Base-by-base conservation (phyloP, 2,329 filamentous ascomycete genomes). In the Ophiostoma triangulosporum region DNA sequence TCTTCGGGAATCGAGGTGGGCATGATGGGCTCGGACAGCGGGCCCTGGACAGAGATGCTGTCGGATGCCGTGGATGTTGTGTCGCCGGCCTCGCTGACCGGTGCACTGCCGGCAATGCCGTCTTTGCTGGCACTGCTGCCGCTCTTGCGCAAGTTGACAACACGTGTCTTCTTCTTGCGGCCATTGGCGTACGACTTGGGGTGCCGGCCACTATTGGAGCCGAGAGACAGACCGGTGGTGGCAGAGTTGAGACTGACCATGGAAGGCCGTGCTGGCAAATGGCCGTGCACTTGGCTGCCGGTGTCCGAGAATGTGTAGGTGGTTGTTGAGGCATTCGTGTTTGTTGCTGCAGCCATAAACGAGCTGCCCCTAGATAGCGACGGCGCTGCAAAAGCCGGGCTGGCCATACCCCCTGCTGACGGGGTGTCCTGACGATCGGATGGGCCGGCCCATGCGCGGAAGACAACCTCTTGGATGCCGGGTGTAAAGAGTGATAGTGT, bases 401-500 rank as follows among this genome's bases (percentile, higher is more conserved):
- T 73, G 65, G 75, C 64, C 66, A 75, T 46, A 20, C 46, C 49
- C 15, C 22, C 20, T 40, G 50, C 55, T 32, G 48, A 60, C 59
- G 63, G 60, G 54, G 72, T 63, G 55, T 93, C 86, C 43, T 74
- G 74, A 55, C 81, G 75, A 57, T 95, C 89, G 50, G 79, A 76
- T 33, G 84, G 80, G 38, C 86, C 86, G 15, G 91, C 87, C 88
- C 90, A 95, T 31, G 91, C 93, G 56, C 93, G 80, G 67, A 95
- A 96, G 26, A 97, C 84, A 4, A 88, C 87, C 66, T 97, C 88
- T 51, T 81, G 75, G 55, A 97, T 91, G n/a, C 84, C 81, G 0
- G 91, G 89, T 1, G 91, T 96, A 64, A 95, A 95, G 0, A 97
- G 73, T 4, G 90, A 95, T 32, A 97, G 70, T 0, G 93, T 97